A percentile compares a stretch with the other conserved stretches of the same genome.
Evolutionary conservation across 139 green algal genomes (phyloP).

Genomic region (Eudorina sp.): DNA sequence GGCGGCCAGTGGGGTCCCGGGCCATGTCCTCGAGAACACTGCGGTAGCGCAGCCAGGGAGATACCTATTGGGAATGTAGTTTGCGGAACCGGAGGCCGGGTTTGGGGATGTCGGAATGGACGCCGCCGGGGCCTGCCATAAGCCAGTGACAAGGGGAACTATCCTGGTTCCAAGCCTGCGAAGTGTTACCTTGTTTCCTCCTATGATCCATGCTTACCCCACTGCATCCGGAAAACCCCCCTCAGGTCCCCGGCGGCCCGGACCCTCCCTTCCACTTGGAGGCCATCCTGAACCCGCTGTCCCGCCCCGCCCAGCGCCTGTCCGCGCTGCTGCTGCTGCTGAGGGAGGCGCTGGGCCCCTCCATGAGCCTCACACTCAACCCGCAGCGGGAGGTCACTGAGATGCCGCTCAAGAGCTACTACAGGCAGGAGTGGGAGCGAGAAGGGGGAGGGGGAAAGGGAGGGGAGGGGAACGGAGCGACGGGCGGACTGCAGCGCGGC

Average conservation of each 20-base stretch:
- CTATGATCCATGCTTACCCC: too few relatives aligned
- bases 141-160: too few relatives aligned
- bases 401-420: conserved; percentile 94
- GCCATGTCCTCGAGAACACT: too few relatives aligned
- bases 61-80: too few relatives aligned
- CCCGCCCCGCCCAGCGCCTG: conserved; percentile 64
- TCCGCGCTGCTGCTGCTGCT: conserved; percentile 72
- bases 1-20: too few relatives aligned
- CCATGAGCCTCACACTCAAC: conserved; percentile 69
- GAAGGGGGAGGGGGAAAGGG: not conserved
- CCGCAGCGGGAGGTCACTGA: conserved; percentile 78
- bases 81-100: too few relatives aligned
- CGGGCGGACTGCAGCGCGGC: too few relatives aligned
- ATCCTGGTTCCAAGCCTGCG: too few relatives aligned
- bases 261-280: conserved; percentile 61
- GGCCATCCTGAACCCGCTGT: conserved; percentile 81
- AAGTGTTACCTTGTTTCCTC: too few relatives aligned
- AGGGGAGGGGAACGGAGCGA: not conserved
- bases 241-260: conserved; percentile 3
- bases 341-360: conserved; percentile 36
- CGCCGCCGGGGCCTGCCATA: too few relatives aligned
- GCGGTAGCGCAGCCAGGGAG: too few relatives aligned
- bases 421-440: conserved; percentile 57
- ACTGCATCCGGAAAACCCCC: not conserved
- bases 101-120: too few relatives aligned